Percentiles rank a stretch among this genome's conserved stretches.
These are phyloP conservation scores for Pseudocercospora crystallina DNA, from an alignment of 2,329 filamentous ascomycete genomes.

Conservation along the genomic window DNA sequence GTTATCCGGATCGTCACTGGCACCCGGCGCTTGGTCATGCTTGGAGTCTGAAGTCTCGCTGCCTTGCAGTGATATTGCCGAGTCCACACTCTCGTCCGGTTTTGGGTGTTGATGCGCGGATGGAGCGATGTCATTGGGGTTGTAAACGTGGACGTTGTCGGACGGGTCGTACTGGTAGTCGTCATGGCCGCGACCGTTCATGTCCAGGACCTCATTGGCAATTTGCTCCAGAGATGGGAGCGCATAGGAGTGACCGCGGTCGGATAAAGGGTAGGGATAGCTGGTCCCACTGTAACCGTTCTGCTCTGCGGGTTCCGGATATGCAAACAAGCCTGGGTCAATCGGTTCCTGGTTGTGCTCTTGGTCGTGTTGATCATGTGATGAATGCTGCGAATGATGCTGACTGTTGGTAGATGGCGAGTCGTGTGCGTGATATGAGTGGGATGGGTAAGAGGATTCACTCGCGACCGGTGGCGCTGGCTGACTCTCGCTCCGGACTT, in stretches of 20 bases:
- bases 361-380: constrained; percentile 4
- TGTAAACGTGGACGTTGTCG: constrained; percentile 20
- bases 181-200: constrained; percentile 28
- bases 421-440: constrained; percentile 9
- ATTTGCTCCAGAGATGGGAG: constrained; percentile 38
- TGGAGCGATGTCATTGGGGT: constrained; percentile 18
- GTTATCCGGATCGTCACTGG: neutral
- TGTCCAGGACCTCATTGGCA: constrained; percentile 37
- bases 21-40: constrained; percentile 2
- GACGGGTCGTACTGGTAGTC: constrained; percentile 22
- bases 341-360: constrained; percentile 22
- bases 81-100: constrained; percentile 33
- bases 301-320: constrained; percentile 8
- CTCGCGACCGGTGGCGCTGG: constrained; percentile 8
- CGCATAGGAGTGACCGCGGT: constrained; percentile 25
- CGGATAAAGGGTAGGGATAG: constrained; percentile 26
- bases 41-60: constrained; percentile 21
- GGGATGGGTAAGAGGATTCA: constrained; percentile 8
- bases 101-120: constrained; percentile 17
- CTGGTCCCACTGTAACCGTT: constrained; percentile 12
- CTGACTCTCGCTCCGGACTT: constrained; percentile 8
- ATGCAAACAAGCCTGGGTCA: constrained; percentile 21
- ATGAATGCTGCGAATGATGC: constrained; percentile 13
- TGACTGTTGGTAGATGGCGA: constrained; percentile 5
- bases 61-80: constrained; percentile 29